phyloP scores from a whole-genome alignment of 2,329 filamentous ascomycete species.

The Dissoconium aciculare region DNA sequence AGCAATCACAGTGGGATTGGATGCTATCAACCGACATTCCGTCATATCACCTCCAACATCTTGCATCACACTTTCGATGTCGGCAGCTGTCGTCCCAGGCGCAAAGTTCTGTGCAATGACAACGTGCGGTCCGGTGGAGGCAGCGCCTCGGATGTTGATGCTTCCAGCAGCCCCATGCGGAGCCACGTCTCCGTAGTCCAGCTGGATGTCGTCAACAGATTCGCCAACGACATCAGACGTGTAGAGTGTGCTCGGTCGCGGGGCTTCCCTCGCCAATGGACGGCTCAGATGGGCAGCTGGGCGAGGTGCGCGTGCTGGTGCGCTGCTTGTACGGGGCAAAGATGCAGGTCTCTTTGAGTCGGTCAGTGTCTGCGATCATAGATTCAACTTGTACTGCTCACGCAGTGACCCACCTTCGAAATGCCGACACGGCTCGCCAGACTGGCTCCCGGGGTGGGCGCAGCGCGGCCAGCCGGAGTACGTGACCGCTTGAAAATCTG shows the following conservation, averaged over 20 bases:
- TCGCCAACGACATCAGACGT: background rate
- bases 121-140: conserved; percentile 47
- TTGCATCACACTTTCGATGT: conserved; percentile 64
- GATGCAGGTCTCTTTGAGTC: conserved; percentile 19
- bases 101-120: conserved; percentile 73
- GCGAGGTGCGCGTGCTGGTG: conserved; percentile 7
- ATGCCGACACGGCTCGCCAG: conserved; percentile 60
- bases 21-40: conserved; percentile 53
- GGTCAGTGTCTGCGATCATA: too few relatives aligned
- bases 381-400: too few relatives aligned
- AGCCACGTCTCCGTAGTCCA: conserved; percentile 18
- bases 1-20: conserved; percentile 56
- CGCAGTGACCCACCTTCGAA: conserved; percentile 52
- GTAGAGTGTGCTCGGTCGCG: too few relatives aligned
- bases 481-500: conserved; percentile 52
- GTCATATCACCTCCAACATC: conserved; percentile 48
- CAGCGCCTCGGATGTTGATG: conserved; percentile 54
- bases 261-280: conserved; percentile 5
- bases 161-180: conserved; percentile 15
- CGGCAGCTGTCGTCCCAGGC: conserved; percentile 62
- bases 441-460: conserved; percentile 34
- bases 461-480: conserved; percentile 34
- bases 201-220: conserved; percentile 15
- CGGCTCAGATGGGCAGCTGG: conserved; percentile 28
- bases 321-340: conserved; percentile 14